These are phyloP conservation scores for Polyporus arcularius DNA, from an alignment of 768 basidiomycete genomes.

Conservation along the genomic window DNA sequence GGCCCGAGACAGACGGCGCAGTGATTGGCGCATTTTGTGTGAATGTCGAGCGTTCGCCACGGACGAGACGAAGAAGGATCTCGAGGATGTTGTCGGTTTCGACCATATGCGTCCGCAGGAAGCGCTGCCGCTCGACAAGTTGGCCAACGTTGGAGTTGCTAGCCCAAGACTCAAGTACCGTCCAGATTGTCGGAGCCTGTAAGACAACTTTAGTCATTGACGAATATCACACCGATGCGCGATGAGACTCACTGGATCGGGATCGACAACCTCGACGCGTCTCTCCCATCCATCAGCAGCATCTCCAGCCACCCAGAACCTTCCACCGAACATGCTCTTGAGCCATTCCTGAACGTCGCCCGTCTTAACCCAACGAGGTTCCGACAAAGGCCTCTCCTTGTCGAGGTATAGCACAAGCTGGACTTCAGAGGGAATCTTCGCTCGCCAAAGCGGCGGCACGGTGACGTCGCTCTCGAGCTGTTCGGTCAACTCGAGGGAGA, in stretches of 20 bases:
- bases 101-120: slow-evolving; percentile 85
- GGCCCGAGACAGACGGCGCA: slow-evolving; percentile 65
- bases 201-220: slow-evolving; percentile 8
- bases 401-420: slow-evolving; percentile 82
- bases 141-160: slow-evolving; percentile 78
- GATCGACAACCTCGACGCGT: slow-evolving; percentile 89
- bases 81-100: slow-evolving; percentile 90
- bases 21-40: slow-evolving; percentile 65
- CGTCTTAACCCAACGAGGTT: slow-evolving; percentile 95
- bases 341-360: slow-evolving; percentile 96
- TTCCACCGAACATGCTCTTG: slow-evolving; percentile 81
- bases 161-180: slow-evolving; percentile 88
- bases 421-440: slow-evolving; percentile 51
- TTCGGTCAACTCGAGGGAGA: slow-evolving; percentile 52
- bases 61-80: slow-evolving; percentile 87
- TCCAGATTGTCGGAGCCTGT: slow-evolving; percentile 90
- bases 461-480: slow-evolving; percentile 54
- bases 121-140: slow-evolving; percentile 77
- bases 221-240: neutral
- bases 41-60: slow-evolving; percentile 82
- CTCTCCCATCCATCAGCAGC: slow-evolving; percentile 93
- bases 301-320: slow-evolving; percentile 84
- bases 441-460: slow-evolving; percentile 72
- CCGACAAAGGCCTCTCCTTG: slow-evolving; percentile 83
- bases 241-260: slow-evolving; percentile 76